Conservation (phyloP, 2,329 filamentous ascomycete genomes). For the Fusarium praegraminearum region DNA sequence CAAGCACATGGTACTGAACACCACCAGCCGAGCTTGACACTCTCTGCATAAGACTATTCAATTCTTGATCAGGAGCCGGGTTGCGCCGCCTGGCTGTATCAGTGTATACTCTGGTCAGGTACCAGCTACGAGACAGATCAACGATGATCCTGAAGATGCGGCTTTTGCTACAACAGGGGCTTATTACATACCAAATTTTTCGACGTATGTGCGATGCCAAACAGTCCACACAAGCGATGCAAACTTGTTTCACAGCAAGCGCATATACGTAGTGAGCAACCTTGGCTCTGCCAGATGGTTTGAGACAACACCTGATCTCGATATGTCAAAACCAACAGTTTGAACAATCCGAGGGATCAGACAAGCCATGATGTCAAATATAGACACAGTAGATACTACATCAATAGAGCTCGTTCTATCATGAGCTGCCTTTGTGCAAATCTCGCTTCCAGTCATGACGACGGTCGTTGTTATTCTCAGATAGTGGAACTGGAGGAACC, state of each 20-base stretch:
- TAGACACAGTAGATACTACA: not conserved
- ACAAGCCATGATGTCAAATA: conserved; percentile 45
- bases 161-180: not conserved
- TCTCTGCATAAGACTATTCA: not conserved
- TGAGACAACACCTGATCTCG: not conserved
- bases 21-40: not conserved
- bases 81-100: not conserved
- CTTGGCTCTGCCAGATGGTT: conserved; percentile 16
- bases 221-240: not conserved
- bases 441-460: conserved; percentile 3
- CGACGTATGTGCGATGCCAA: not conserved
- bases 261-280: conserved; percentile 51
- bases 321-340: conserved; percentile 33
- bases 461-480: conserved; percentile 49
- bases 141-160: not conserved
- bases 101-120: not conserved
- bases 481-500: conserved; percentile 51
- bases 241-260: conserved; percentile 40
- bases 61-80: not conserved
- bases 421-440: not conserved
- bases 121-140: not conserved
- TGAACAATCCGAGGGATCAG: conserved; percentile 37
- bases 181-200: not conserved
- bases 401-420: not conserved
- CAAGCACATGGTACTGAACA: not conserved